Evolutionary conservation across 2,329 filamentous ascomycete species (phyloP).

Genomic region (Trichoderma atrobrunneum): DNA sequence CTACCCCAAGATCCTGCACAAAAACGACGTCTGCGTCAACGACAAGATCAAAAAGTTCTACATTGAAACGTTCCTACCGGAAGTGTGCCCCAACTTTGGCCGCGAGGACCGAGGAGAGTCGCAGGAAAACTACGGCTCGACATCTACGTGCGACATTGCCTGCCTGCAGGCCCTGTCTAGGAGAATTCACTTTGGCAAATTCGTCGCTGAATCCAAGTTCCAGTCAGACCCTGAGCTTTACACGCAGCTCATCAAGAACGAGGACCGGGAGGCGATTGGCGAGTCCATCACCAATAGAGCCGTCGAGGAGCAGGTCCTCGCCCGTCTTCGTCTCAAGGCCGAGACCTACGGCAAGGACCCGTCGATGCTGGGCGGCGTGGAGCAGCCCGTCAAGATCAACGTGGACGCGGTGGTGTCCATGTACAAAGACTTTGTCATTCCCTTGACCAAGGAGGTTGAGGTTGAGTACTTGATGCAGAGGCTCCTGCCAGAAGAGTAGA

Average conservation of each 20-base stretch:
- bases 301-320: conserved; percentile 89
- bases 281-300: conserved; percentile 84
- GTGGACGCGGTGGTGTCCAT: conserved; percentile 86
- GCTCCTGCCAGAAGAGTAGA: conserved; percentile 46
- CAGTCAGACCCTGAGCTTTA: conserved; percentile 76
- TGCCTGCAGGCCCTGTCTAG: conserved; percentile 87
- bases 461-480: conserved; percentile 98
- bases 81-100: conserved; percentile 75
- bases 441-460: conserved; percentile 96
- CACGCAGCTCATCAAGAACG: conserved; percentile 75
- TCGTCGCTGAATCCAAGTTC: conserved; percentile 96
- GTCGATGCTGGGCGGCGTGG: conserved; percentile 53
- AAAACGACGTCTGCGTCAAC: conserved; percentile 90
- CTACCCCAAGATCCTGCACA: conserved; percentile 85
- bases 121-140: conserved; percentile 92
- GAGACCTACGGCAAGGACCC: conserved; percentile 93
- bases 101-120: conserved; percentile 76
- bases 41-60: conserved; percentile 82
- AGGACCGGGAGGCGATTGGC: conserved; percentile 77
- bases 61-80: conserved; percentile 76
- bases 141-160: conserved; percentile 85
- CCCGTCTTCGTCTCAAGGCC: conserved; percentile 82
- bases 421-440: conserved; percentile 92
- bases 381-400: conserved; percentile 76
- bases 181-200: conserved; percentile 96